Evolutionary conservation across 345 rosid species (phyloP).

Genomic region (Syzygium aqueum): DNA sequence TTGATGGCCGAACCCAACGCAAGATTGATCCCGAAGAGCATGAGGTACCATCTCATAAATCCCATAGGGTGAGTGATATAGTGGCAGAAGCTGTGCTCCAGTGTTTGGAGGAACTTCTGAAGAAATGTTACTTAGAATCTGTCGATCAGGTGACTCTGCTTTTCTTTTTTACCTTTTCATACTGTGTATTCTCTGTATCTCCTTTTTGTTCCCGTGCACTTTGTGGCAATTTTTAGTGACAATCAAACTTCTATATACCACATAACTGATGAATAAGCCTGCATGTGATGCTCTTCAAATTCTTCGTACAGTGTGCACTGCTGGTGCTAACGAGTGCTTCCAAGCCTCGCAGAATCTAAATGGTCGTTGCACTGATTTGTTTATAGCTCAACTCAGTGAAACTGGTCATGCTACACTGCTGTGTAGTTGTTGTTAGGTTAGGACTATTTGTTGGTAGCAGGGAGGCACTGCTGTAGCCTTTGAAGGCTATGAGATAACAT

Average conservation of each 20-base stretch:
- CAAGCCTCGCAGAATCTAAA: not conserved
- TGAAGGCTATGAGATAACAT: not conserved
- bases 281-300: not conserved
- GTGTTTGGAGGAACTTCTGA: conserved; percentile 80
- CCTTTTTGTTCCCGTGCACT: not conserved
- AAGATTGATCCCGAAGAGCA: conserved; percentile 11
- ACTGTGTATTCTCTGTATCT: not conserved
- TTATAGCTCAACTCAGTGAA: not conserved
- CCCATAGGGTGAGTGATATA: conserved; percentile 52
- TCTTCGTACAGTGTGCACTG: not conserved
- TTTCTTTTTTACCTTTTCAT: not conserved
- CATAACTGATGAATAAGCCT: not conserved
- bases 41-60: not conserved
- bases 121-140: conserved; percentile 48
- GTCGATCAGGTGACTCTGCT: conserved; percentile 54
- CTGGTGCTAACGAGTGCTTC: not conserved
- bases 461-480: not conserved
- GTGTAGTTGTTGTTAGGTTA: not conserved
- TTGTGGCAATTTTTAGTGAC: not conserved
- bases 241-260: not conserved
- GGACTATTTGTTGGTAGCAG: not conserved
- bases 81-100: conserved; percentile 69
- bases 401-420: not conserved
- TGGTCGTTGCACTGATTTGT: not conserved
- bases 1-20: conserved; percentile 37